phyloP scores from a whole-genome alignment of 2,329 filamentous ascomycete genomes.

The Botrytis fabae region DNA sequence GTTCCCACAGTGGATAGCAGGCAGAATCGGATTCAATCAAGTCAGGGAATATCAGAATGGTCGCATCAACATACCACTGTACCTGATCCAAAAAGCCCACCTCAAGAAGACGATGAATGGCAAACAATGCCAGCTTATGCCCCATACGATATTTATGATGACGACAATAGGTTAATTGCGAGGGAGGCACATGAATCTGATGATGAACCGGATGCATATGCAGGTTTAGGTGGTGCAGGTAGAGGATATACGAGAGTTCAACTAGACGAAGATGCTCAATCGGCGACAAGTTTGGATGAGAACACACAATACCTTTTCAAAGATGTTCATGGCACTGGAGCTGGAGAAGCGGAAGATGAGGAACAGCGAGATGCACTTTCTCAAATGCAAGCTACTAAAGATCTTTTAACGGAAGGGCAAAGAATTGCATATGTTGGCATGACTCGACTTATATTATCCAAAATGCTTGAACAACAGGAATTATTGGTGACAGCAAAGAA shows the following conservation, averaged over 20 bases:
- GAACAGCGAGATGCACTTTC: constrained; percentile 81
- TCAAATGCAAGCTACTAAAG: constrained; percentile 94
- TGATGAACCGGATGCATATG: constrained; percentile 68
- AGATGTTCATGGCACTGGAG: constrained; percentile 59
- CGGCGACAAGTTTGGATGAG: constrained; percentile 93
- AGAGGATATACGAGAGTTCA: constrained; percentile 96
- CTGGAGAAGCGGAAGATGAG: constrained; percentile 66
- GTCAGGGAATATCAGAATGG: constrained; percentile 66
- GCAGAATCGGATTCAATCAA: not conserved
- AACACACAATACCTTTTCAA: constrained; percentile 96
- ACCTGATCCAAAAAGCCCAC: constrained; percentile 50
- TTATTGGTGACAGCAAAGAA: constrained; percentile 55
- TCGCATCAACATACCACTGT: constrained; percentile 80
- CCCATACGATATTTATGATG: constrained; percentile 92
- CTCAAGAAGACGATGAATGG: constrained; percentile 73
- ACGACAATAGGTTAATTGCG: constrained; percentile 84
- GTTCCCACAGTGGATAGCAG: not conserved
- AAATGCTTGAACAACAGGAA: constrained; percentile 71
- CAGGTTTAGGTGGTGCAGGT: constrained; percentile 79
- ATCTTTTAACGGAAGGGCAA: constrained; percentile 91
- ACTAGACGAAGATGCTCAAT: constrained; percentile 91
- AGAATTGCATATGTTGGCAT: constrained; percentile 94
- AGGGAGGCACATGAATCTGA: constrained; percentile 72
- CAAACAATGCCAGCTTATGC: constrained; percentile 93
- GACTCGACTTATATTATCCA: constrained; percentile 75